Conservation (phyloP, 2,329 filamentous ascomycete species). For the Geosmithia flava region DNA sequence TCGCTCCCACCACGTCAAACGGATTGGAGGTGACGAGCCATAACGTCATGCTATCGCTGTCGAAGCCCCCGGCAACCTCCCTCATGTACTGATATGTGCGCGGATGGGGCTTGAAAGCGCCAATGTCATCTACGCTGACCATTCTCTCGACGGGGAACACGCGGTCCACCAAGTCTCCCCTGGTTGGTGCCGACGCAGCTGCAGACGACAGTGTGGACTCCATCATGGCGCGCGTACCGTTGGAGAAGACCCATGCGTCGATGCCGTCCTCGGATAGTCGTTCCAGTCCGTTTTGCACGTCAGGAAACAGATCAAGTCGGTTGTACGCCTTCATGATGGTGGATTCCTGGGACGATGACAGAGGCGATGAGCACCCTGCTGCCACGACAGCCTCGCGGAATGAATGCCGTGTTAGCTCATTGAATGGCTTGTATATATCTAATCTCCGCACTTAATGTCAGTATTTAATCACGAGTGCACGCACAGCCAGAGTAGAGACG, state of each 20-base stretch:
- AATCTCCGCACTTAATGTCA: not conserved
- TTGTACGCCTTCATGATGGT: constrained; percentile 53
- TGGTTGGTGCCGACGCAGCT: constrained; percentile 33
- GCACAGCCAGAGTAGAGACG: too few relatives aligned
- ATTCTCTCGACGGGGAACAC: constrained; percentile 32
- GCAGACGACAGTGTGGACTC: constrained; percentile 44
- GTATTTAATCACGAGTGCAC: too few relatives aligned
- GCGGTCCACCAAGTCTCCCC: constrained; percentile 11
- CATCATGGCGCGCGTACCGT: constrained; percentile 55
- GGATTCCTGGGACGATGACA: constrained; percentile 29
- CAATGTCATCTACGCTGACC: constrained; percentile 42
- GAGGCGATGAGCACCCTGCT: constrained; percentile 19
- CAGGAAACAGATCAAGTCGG: constrained; percentile 49
- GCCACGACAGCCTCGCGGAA: constrained; percentile 54
- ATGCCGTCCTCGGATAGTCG: constrained; percentile 29
- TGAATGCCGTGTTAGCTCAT: constrained; percentile 47
- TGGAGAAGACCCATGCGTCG: constrained; percentile 54
- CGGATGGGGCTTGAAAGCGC: constrained; percentile 52
- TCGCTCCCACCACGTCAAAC: constrained; percentile 59
- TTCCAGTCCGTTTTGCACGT: constrained; percentile 42
- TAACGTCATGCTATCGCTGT: constrained; percentile 29
- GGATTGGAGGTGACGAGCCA: constrained; percentile 65
- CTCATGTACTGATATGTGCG: constrained; percentile 50
- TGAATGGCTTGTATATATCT: constrained; percentile 42
- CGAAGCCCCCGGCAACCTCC: constrained; percentile 29